phyloP scores from a whole-genome alignment of 805 yeast genomes.

The Starmerella stellata region DNA sequence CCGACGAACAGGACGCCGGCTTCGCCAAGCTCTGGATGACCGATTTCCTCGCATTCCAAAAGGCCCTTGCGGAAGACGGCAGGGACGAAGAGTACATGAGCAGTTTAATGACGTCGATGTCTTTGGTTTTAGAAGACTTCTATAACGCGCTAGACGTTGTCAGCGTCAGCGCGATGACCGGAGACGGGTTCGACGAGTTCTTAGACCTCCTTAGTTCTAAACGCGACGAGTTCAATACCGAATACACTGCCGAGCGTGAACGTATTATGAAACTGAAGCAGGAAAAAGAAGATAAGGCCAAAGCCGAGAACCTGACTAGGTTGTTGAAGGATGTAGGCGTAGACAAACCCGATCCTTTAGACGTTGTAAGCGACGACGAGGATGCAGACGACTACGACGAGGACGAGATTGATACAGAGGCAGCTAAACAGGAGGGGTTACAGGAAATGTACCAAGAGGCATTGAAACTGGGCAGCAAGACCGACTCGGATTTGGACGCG shows the following conservation, averaged over 20 bases:
- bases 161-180: conserved; percentile 83
- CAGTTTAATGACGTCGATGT: conserved; percentile 83
- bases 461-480: neutral
- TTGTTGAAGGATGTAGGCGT: conserved; percentile 80
- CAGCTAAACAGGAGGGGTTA: neutral
- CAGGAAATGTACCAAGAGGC: neutral
- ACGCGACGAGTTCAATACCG: conserved; percentile 70
- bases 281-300: conserved; percentile 51
- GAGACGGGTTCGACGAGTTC: conserved; percentile 86
- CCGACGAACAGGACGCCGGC: conserved; percentile 67
- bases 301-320: conserved; percentile 49
- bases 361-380: conserved; percentile 38
- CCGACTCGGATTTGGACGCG: neutral
- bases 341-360: conserved; percentile 30
- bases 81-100: conserved; percentile 79
- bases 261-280: conserved; percentile 58
- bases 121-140: conserved; percentile 88
- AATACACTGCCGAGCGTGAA: conserved; percentile 73
- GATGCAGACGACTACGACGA: conserved; percentile 23
- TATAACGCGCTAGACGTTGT: conserved; percentile 84
- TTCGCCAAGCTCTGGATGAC: conserved; percentile 96
- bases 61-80: conserved; percentile 38
- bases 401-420: conserved; percentile 8
- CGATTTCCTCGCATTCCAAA: conserved; percentile 70
- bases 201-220: conserved; percentile 67